Percentiles rank a stretch among this genome's conserved stretches.
phyloP scores from a whole-genome alignment of 2,329 filamentous ascomycete species.

The Neonectria punicea region DNA sequence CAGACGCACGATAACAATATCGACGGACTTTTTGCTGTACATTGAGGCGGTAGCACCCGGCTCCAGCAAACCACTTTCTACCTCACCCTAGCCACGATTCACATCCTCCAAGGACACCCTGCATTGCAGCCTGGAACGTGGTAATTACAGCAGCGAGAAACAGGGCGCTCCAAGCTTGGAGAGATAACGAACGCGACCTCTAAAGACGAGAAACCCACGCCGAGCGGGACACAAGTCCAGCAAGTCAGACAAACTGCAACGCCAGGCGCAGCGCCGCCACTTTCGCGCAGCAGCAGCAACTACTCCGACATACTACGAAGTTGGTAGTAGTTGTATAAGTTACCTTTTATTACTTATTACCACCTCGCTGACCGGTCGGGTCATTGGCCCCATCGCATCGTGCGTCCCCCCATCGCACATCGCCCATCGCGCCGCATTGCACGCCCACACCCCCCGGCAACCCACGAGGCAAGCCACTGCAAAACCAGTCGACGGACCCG shows the following conservation, averaged over 20 bases:
- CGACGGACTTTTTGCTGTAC: conserved; percentile 6
- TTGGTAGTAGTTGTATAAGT: too few species aligned
- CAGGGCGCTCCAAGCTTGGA: neutral
- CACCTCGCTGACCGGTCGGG: conserved; percentile 1
- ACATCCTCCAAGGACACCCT: conserved; percentile 12
- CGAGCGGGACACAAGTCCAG: conserved; percentile 9
- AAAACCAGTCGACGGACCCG: neutral
- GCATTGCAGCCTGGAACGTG: neutral
- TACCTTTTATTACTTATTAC: neutral
- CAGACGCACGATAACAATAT: conserved; percentile 15
- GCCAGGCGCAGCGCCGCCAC: neutral
- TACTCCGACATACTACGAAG: neutral
- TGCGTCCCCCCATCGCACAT: neutral
- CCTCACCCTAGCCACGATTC: conserved; percentile 11
- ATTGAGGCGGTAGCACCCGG: conserved; percentile 12
- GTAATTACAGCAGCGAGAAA: neutral
- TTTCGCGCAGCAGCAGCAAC: conserved; percentile 8
- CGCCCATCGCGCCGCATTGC: neutral
- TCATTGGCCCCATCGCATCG: conserved; percentile 14
- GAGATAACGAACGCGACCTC: conserved; percentile 15
- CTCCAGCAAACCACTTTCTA: conserved; percentile 8
- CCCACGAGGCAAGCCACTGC: conserved; percentile 4
- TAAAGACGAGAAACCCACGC: conserved; percentile 1
- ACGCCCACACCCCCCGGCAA: neutral
- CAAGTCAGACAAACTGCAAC: conserved; percentile 12